A percentile compares a stretch with the other conserved stretches of the same genome.
Evolutionary conservation across 441 rosid genomes (phyloP).

Genomic region (Erodium texanum): DNA sequence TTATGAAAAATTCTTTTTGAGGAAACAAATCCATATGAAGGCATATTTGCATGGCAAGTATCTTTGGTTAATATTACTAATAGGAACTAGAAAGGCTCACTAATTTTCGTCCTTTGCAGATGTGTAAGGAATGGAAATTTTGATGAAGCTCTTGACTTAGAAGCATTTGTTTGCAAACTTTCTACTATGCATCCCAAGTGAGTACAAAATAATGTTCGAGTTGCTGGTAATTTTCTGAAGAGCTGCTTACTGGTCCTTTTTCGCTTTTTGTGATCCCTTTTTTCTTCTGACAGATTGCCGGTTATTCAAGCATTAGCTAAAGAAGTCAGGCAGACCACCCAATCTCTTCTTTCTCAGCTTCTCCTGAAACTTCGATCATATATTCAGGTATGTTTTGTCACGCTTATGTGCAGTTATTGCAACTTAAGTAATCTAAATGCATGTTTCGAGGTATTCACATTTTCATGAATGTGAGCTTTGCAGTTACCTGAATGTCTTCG

Average conservation of each 20-base stretch:
- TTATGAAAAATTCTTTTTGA: background rate
- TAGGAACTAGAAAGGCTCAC: conserved; percentile 1
- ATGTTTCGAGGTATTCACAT: conserved; percentile 9
- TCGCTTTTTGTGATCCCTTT: conserved; percentile 3
- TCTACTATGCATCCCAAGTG: conserved; percentile 94
- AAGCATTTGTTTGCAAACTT: conserved; percentile 81
- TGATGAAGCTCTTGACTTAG: conserved; percentile 93
- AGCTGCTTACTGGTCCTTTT: conserved; percentile 13
- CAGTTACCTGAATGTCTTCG: conserved; percentile 94
- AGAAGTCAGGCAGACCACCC: conserved; percentile 88
- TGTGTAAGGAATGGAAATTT: conserved; percentile 90
- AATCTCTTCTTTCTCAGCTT: conserved; percentile 89
- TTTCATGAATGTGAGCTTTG: conserved; percentile 16
- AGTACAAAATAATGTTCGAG: conserved; percentile 22
- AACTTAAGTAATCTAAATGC: conserved; percentile 10
- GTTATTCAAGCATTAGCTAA: conserved; percentile 82
- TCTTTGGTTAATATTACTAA: background rate
- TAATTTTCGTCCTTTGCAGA: conserved; percentile 33
- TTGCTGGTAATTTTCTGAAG: conserved; percentile 19
- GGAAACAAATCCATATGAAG: background rate
- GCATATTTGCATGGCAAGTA: background rate
- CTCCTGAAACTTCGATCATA: conserved; percentile 83
- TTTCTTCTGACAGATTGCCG: conserved; percentile 44
- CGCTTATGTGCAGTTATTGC: background rate
- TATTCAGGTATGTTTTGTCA: conserved; percentile 52